Evolutionary conservation across 2,329 filamentous ascomycete genomes (phyloP).

Genomic region (Lasiodiplodia gonubiensis): DNA sequence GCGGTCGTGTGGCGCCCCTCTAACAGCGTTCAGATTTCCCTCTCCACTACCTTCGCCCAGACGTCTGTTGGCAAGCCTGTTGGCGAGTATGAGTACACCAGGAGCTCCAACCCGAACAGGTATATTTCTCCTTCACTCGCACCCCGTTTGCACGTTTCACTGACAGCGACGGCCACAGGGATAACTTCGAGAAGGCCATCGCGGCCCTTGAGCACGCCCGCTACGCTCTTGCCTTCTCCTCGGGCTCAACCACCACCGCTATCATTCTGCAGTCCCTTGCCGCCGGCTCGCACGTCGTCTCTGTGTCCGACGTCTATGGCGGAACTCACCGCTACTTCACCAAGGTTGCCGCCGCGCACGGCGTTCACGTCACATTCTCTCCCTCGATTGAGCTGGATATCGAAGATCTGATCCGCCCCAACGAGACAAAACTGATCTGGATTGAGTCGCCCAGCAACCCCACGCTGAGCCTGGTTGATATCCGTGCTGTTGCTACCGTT

Average conservation of each 20-base stretch:
- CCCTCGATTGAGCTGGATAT: constrained; percentile 91
- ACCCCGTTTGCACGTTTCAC: constrained; percentile 21
- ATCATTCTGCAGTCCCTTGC: constrained; percentile 92
- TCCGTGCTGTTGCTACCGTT: constrained; percentile 78
- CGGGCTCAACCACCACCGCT: constrained; percentile 91
- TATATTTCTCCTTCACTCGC: constrained; percentile 35
- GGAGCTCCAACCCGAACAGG: constrained; percentile 91
- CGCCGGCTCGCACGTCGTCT: constrained; percentile 89
- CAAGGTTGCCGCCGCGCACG: constrained; percentile 92
- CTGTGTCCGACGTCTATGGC: constrained; percentile 96
- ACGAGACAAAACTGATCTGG: constrained; percentile 92
- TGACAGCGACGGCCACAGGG: constrained; percentile 50
- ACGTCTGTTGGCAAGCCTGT: constrained; percentile 84
- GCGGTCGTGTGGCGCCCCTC: constrained; percentile 29
- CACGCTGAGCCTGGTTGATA: constrained; percentile 90
- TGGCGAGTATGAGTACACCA: constrained; percentile 89
- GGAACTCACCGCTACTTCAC: constrained; percentile 99
- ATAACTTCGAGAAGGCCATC: constrained; percentile 91
- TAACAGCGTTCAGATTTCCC: constrained; percentile 68
- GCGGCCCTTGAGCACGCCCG: constrained; percentile 91
- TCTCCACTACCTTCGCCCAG: constrained; percentile 97
- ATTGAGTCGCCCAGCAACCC: constrained; percentile 96
- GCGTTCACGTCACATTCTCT: constrained; percentile 92
- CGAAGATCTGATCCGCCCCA: constrained; percentile 76
- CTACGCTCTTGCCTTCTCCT: constrained; percentile 92